A percentile compares a stretch with the other conserved stretches of the same genome.
These are phyloP conservation scores for Danielia oregonensis DNA, from an alignment of 805 yeast species.

Conservation along the genomic window DNA sequence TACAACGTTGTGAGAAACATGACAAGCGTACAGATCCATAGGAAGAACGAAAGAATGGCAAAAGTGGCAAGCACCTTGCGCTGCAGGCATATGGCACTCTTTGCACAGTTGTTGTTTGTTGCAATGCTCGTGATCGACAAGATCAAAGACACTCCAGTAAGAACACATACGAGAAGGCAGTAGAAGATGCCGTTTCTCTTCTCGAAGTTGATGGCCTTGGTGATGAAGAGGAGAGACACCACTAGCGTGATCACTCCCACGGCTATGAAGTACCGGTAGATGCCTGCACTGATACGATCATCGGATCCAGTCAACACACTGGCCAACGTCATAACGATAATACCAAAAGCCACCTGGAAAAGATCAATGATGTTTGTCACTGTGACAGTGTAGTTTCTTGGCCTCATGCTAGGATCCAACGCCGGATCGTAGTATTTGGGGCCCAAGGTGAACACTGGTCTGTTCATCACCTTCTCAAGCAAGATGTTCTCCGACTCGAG, in stretches of 20 bases:
- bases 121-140: constrained; percentile 25
- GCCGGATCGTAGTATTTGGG: constrained; percentile 11
- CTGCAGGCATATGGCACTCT: constrained; percentile 21
- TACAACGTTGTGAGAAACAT: constrained; percentile 38
- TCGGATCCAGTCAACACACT: constrained; percentile 24
- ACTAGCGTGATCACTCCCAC: constrained; percentile 30
- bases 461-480: constrained; percentile 31
- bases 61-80: constrained; percentile 36
- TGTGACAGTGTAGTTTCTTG: constrained; percentile 18
- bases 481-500: constrained; percentile 20
- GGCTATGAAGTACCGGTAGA: constrained; percentile 37
- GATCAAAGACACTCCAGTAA: constrained; percentile 34
- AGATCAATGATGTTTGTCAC: constrained; percentile 27
- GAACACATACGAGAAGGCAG: constrained; percentile 29
- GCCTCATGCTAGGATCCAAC: neutral
- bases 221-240: constrained; percentile 32
- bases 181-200: constrained; percentile 39
- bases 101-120: constrained; percentile 21
- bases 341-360: constrained; percentile 27
- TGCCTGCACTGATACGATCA: constrained; percentile 16
- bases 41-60: constrained; percentile 33
- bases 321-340: constrained; percentile 25
- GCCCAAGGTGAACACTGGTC: constrained; percentile 24
- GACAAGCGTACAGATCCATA: constrained; percentile 36
- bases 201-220: constrained; percentile 36